Evolutionary conservation across 352 stramenopile genomes (phyloP), one percentile per base, ranked within the genome.

Genomic region (Phytopythium kandeliae): DNA sequence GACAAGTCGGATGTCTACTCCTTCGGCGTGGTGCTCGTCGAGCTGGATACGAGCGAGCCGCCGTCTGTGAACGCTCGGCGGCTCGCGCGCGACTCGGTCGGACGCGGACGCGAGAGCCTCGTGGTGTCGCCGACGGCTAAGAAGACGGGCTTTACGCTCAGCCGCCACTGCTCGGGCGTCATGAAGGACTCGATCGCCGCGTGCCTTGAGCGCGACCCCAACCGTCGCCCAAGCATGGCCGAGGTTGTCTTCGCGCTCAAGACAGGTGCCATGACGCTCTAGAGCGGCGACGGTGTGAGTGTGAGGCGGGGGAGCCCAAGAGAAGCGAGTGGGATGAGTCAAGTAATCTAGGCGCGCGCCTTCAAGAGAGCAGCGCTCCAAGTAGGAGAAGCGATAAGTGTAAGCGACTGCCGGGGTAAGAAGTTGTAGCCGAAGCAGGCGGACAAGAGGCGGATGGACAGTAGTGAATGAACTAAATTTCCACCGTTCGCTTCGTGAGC

Each of bases 1-100:
- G 79, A 89, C 31, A 78, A 71, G 55, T 69, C 79, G 16, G 79
- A 93, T 25, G 75, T 89, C 16, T 93, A 81, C 57, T 66, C 82
- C 42, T 86, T 93, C 47, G 82, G 79, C 28, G 78, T 93, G 21
- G 55, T 91, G 24, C 71, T 93, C 30, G 79, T 89, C 24, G 82
- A 93, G 53, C 68, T 93, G 25, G 78, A 87, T 47, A 74, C 78
- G 6, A 75, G 78, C 19, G 74, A 87, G 54, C 83, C 74, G 24
- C 82, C 79, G 0, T 69, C 85, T 35, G 66, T 79, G 49, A 86
- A 92, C 54, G 63, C 71, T 19, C 55, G 69, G 30, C 74, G 65
- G 1, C 54, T 78, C 22, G 57, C 65, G 17, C 71, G 73, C 54
- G 61, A 74, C 25, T 54, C 57, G 37, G 10, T 38, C 0, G 33